phyloP scores from a whole-genome alignment of 495 filamentous ascomycete species.

The Astrothelium macrocarpum region DNA sequence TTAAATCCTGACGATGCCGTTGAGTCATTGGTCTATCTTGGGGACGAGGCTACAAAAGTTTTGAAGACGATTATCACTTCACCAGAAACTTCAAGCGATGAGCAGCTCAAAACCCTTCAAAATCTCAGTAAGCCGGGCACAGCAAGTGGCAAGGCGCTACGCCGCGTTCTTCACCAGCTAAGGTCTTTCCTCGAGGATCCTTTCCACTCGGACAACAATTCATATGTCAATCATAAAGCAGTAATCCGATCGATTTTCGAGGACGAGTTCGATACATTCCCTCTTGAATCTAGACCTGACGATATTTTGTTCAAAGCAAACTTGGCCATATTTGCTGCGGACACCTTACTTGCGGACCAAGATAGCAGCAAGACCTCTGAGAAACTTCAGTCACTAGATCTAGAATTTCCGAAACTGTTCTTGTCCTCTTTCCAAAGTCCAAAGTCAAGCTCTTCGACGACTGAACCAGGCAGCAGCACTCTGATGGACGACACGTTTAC shows the following conservation, averaged over 20 bases:
- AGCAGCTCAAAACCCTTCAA: background rate
- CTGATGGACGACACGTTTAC: slow-evolving; percentile 9
- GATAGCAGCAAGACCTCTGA: slow-evolving; percentile 7
- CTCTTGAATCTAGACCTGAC: slow-evolving; percentile 14
- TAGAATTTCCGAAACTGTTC: slow-evolving; percentile 2
- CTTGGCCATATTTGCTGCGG: slow-evolving; percentile 15
- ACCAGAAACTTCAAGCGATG: background rate
- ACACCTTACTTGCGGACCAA: background rate
- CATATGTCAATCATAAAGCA: slow-evolving; percentile 15
- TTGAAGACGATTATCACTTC: slow-evolving; percentile 13
- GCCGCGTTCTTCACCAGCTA: background rate
- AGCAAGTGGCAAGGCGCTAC: slow-evolving; percentile 13
- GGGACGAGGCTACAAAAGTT: slow-evolving; percentile 1
- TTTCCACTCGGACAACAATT: slow-evolving; percentile 13
- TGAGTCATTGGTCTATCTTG: slow-evolving; percentile 13
- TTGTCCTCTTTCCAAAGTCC: background rate
- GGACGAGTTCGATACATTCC: slow-evolving; percentile 10
- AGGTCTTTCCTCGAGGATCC: slow-evolving; percentile 15
- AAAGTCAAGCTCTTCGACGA: background rate
- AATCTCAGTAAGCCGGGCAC: background rate
- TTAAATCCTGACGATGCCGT: slow-evolving; percentile 18
- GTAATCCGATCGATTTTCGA: slow-evolving; percentile 16
- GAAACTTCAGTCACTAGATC: slow-evolving; percentile 4
- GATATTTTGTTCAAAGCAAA: slow-evolving; percentile 20
- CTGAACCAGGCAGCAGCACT: slow-evolving; percentile 8